Percentiles rank a stretch among this genome's conserved stretches.
Evolutionary conservation across 495 filamentous ascomycete species (phyloP).

Genomic region (Paragyromitra xinjiangensis): DNA sequence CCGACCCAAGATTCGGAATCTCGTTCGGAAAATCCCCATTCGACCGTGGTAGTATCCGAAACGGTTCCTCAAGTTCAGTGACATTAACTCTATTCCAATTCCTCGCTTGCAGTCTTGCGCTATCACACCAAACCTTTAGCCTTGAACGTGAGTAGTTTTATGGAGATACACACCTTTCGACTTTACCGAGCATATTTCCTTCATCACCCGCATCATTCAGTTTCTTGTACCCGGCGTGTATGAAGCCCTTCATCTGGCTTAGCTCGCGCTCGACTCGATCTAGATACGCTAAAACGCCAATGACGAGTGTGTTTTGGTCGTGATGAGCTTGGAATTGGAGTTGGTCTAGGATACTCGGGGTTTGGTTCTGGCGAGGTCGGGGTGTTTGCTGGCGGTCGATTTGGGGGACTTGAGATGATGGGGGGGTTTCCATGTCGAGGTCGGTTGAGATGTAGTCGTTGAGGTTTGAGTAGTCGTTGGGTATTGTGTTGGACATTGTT

Average conservation of each 20-base stretch:
- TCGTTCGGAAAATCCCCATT: slow-evolving; percentile 47
- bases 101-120: slow-evolving; percentile 48
- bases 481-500: slow-evolving; percentile 14
- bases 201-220: slow-evolving; percentile 45
- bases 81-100: slow-evolving; percentile 46
- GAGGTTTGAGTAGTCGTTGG: slow-evolving; percentile 1
- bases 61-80: slow-evolving; percentile 53
- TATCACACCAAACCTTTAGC: not conserved
- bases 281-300: slow-evolving; percentile 52
- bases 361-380: slow-evolving; percentile 19
- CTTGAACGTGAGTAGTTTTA: not conserved
- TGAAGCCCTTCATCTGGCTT: slow-evolving; percentile 51
- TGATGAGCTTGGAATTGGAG: slow-evolving; percentile 48
- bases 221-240: slow-evolving; percentile 48
- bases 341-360: slow-evolving; percentile 11
- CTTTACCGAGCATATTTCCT: slow-evolving; percentile 32
- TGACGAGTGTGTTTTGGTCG: slow-evolving; percentile 54
- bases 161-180: slow-evolving; percentile 38
- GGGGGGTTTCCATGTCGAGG: slow-evolving; percentile 24
- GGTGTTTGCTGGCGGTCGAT: slow-evolving; percentile 36
- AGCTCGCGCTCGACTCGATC: slow-evolving; percentile 49
- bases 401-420: slow-evolving; percentile 19
- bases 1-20: slow-evolving; percentile 41
- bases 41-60: slow-evolving; percentile 39
- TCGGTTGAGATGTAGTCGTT: slow-evolving; percentile 9